Evolutionary conservation across 1,139 yeast genomes (phyloP).

Genomic region (Yarrowia galli): DNA sequence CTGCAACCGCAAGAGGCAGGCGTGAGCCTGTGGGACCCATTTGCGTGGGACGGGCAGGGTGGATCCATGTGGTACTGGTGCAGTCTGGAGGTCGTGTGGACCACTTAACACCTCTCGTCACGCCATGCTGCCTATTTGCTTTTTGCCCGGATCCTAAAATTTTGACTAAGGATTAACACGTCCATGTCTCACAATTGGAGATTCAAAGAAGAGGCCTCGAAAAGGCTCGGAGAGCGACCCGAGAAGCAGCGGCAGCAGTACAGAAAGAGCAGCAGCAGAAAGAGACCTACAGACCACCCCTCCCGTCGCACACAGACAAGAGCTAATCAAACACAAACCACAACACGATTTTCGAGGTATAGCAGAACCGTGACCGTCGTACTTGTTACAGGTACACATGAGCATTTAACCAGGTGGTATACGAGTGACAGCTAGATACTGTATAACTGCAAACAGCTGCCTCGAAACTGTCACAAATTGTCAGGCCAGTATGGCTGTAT

Average conservation of each 20-base stretch:
- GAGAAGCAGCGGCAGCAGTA: too few species aligned
- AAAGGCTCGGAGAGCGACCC: not conserved
- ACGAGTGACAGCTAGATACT: too few species aligned
- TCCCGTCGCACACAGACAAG: too few species aligned
- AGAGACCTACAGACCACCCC: not conserved
- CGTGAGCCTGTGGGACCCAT: too few species aligned
- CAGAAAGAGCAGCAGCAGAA: not conserved
- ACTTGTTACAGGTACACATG: too few species aligned
- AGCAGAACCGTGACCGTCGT: too few species aligned
- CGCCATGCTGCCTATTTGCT: slow-evolving; percentile 6
- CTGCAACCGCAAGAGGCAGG: not conserved
- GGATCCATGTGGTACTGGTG: not conserved
- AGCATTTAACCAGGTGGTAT: too few species aligned
- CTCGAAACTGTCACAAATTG: not conserved
- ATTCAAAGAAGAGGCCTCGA: not conserved
- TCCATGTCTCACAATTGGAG: slow-evolving; percentile 11
- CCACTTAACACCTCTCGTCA: too few species aligned
- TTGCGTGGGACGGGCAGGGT: too few species aligned
- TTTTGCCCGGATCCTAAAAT: not conserved
- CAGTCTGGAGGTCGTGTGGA: not conserved
- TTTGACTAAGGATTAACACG: slow-evolving; percentile 5
- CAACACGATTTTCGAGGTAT: not conserved
- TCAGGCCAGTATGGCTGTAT: not conserved
- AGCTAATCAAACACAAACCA: not conserved
- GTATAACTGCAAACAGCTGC: not conserved